Conservation (phyloP, 352 stramenopile genomes). For the Phytopythium kandeliae region DNA sequence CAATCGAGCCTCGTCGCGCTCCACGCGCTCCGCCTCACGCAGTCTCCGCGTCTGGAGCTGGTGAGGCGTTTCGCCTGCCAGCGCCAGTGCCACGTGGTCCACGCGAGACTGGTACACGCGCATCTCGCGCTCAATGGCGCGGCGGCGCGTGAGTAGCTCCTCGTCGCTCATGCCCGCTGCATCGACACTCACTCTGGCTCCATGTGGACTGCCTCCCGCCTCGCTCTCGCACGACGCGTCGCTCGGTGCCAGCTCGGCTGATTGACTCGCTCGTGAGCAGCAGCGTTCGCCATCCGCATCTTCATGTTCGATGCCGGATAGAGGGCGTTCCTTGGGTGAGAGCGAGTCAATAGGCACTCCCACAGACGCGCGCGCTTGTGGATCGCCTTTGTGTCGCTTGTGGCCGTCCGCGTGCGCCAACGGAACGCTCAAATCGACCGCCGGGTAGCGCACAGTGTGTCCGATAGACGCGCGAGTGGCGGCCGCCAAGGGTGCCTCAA, state of each 20-base stretch:
- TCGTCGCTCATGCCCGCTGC: slow-evolving; percentile 9
- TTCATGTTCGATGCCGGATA: no score
- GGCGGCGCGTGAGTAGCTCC: slow-evolving; percentile 27
- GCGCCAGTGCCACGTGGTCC: slow-evolving; percentile 52
- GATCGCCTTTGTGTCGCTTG: no score
- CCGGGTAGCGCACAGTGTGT: not conserved
- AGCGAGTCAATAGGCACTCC: no score
- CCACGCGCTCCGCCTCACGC: slow-evolving; percentile 38
- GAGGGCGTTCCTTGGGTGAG: no score
- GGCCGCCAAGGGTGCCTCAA: not conserved
- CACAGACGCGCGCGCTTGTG: no score
- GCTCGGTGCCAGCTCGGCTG: no score
- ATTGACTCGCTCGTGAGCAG: no score
- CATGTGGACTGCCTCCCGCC: not conserved
- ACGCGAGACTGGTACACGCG: slow-evolving; percentile 36
- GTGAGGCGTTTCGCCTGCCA: slow-evolving; percentile 60
- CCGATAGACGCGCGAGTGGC: not conserved
- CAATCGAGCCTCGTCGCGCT: slow-evolving; percentile 43
- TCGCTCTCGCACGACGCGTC: not conserved
- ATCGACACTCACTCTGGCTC: no score
- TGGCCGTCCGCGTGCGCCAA: no score
- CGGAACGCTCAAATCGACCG: no score
- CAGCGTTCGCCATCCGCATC: no score
- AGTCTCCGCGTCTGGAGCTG: slow-evolving; percentile 46
- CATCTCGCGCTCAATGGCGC: slow-evolving; percentile 35